Conservation (phyloP, 176 grass and related monocot genomes). For the Aegilops umbellulata region DNA sequence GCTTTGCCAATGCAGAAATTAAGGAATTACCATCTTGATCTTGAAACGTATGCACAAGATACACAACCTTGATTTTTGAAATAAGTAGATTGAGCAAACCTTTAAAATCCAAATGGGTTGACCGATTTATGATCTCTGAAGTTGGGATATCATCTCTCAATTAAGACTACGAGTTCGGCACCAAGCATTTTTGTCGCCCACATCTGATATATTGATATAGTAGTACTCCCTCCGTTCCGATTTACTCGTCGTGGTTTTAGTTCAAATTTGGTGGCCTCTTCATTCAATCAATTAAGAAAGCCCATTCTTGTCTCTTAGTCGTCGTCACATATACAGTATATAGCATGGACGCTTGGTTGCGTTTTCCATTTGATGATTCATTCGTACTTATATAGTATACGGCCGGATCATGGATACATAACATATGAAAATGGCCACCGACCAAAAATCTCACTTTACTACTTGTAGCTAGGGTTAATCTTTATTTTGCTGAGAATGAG, state of each 20-base stretch:
- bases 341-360: background rate
- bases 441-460: background rate
- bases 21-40: background rate
- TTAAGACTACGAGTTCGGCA: background rate
- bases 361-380: background rate
- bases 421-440: background rate
- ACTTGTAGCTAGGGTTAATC: background rate
- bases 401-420: too few relatives aligned
- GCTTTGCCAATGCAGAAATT: background rate
- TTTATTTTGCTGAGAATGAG: background rate
- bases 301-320: constrained; percentile 30
- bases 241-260: too few relatives aligned
- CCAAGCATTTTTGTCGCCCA: background rate
- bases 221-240: too few relatives aligned
- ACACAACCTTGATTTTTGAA: background rate
- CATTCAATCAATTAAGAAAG: constrained; percentile 29
- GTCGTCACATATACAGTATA: background rate
- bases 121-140: background rate
- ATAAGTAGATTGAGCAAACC: background rate
- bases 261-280: constrained; percentile 14
- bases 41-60: background rate
- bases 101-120: background rate
- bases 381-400: background rate
- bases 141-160: background rate
- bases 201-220: background rate